Conservation (phyloP, 768 basidiomycete genomes). For the Boletus pseudopeckii region DNA sequence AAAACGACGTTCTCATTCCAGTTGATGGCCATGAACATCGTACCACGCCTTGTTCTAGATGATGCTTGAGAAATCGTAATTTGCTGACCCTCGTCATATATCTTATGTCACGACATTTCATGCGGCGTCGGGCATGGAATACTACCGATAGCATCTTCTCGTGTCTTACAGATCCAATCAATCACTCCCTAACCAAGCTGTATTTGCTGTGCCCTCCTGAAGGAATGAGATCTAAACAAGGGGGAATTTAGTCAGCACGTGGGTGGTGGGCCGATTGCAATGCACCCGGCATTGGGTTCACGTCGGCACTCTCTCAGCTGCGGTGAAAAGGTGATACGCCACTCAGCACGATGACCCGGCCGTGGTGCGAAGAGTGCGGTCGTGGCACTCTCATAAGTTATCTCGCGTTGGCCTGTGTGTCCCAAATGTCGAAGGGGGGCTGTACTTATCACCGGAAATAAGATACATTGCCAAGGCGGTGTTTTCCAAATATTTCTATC, state of each 20-base stretch:
- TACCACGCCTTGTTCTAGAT: constrained; percentile 83
- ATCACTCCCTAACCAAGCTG: constrained; percentile 3
- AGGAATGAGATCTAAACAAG: not conserved
- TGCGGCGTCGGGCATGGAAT: constrained; percentile 4
- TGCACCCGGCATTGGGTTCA: no score
- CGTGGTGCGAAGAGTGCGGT: no score
- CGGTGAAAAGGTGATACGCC: no score
- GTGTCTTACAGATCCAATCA: constrained; percentile 5
- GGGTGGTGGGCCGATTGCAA: no score
- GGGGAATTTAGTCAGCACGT: no score
- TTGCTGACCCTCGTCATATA: not conserved
- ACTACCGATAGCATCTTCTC: not conserved
- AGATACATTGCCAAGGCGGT: not conserved
- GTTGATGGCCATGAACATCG: constrained; percentile 97
- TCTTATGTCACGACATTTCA: not conserved
- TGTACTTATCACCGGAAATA: constrained; percentile 6
- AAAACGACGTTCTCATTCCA: constrained; percentile 28
- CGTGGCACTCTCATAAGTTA: not conserved
- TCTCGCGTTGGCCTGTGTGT: not conserved
- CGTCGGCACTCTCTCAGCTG: no score
- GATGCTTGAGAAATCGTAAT: constrained; percentile 49
- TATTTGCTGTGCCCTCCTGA: constrained; percentile 7
- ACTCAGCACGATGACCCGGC: no score
- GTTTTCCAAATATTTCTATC: not conserved
- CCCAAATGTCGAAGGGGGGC: not conserved